A percentile compares a stretch with the other conserved stretches of the same genome.
Conservation (phyloP, 768 basidiomycete genomes). For the Mrakia frigida region DNA sequence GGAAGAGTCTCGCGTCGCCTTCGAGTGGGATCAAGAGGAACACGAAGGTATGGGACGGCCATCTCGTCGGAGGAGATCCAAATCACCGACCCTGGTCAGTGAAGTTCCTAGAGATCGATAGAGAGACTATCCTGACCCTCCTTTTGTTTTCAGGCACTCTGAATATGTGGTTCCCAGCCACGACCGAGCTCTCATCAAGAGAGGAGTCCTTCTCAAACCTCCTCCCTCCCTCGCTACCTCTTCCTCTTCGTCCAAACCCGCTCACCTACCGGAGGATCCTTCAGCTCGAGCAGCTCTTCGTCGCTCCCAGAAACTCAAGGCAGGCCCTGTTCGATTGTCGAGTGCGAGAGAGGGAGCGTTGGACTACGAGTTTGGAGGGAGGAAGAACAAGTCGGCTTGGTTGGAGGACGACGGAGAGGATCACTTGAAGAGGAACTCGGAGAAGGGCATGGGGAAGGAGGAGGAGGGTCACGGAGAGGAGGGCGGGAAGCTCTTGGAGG, state of each 20-base stretch:
- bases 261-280: conserved; percentile 8
- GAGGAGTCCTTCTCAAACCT: conserved; percentile 18
- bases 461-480: conserved; percentile 18
- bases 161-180: conserved; percentile 15
- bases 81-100: conserved; percentile 28
- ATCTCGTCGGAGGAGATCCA: conserved; percentile 30
- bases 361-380: conserved; percentile 27
- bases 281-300: conserved; percentile 3
- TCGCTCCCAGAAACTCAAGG: conserved; percentile 13
- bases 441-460: conserved; percentile 7
- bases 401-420: background rate
- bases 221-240: background rate
- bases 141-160: no score
- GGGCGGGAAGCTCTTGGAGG: conserved; percentile 23
- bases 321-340: conserved; percentile 19
- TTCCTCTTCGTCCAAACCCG: background rate
- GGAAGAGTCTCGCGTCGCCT: background rate
- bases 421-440: background rate
- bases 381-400: background rate
- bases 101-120: no score
- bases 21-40: conserved; percentile 1
- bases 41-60: conserved; percentile 23
- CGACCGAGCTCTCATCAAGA: conserved; percentile 18
- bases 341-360: conserved; percentile 23
- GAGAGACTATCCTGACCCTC: no score